Base-by-base conservation (phyloP, 768 basidiomycete genomes). In the Kwoniella pini region DNA sequence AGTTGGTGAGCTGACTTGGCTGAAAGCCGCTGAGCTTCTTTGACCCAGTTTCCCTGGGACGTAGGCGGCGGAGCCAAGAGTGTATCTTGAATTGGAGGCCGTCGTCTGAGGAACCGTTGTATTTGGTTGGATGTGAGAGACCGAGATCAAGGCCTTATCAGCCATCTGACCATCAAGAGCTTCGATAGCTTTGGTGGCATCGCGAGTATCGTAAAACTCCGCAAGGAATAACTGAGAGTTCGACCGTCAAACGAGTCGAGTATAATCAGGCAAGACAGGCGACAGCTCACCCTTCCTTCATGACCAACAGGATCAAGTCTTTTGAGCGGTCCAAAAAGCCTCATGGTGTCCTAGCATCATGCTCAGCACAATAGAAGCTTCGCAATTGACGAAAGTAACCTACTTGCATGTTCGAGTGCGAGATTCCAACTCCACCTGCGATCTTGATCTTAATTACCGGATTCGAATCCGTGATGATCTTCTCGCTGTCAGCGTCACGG, bases 161-260 rank as follows among this genome's bases (percentile, higher is more conserved):
- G 64, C 27, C 5, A 30, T 52, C 24, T 52, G 43, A 13, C 50
- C 58, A 36, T 70, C 30, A 13, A 75, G 67, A 12, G 40, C 31
- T 17, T 13, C 22, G 58, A 70, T 50, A 13, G 67, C 71, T n/a
- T 51, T 22, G 7, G 57, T 22, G 4, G 74, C 69, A 27, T 64
- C 48, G 15, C 71, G 67, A 10, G 69, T 64, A 36, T 72, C 71
- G 55, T 38, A 72, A 45, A 55, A 75, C 26, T 72, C 74, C 12
- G 59, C 69, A n/a, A 68, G 53, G 57, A 67, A 72, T 1, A 39
- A 40, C 69, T 70, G 40, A 11, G 27, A 45, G 19, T 46, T 13
- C 11, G 40, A 42, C 15, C 15, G 33, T 7, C 7, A 36, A 36
- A 36, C 7, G 15, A 36, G 15, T 9, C 33, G 22, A 28, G 9